Evolutionary conservation across 2,329 filamentous ascomycete genomes (phyloP).

Genomic region (Dryadomyces quercus-mongolicae): DNA sequence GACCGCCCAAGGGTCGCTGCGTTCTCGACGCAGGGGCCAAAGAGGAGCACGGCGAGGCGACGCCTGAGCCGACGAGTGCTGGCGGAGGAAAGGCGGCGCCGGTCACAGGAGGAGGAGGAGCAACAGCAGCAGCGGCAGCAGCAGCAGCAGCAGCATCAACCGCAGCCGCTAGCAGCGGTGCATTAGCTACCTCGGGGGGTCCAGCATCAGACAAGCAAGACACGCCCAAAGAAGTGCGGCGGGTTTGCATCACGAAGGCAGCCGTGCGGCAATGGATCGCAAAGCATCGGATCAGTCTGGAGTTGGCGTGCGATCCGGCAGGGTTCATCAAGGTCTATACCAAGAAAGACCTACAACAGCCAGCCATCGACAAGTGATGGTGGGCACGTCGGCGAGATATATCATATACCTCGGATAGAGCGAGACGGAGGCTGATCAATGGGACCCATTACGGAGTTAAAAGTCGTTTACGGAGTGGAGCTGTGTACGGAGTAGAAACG

Average conservation of each 20-base stretch:
- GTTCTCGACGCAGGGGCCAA: neutral
- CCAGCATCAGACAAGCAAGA: slow-evolving; percentile 11
- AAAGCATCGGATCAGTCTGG: slow-evolving; percentile 48
- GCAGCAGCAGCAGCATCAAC: neutral
- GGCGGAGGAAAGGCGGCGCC: too few species aligned
- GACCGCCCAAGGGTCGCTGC: slow-evolving; percentile 18
- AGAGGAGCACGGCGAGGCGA: neutral
- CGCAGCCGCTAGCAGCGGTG: neutral
- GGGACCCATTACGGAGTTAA: too few species aligned
- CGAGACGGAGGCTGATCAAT: neutral
- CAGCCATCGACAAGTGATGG: slow-evolving; percentile 19
- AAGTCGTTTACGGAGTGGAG: neutral
- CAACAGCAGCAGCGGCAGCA: too few species aligned
- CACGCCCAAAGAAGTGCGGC: slow-evolving; percentile 22
- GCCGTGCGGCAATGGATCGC: slow-evolving; percentile 55
- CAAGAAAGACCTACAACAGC: slow-evolving; percentile 25
- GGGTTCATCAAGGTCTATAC: slow-evolving; percentile 64
- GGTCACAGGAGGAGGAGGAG: neutral
- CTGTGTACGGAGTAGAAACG: neutral
- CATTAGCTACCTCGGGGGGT: neutral
- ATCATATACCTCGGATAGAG: neutral
- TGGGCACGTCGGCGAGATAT: neutral
- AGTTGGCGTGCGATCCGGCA: slow-evolving; percentile 56
- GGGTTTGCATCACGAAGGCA: slow-evolving; percentile 40
- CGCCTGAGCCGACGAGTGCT: slow-evolving; percentile 7